Evolutionary conservation across 2,329 filamentous ascomycete species (phyloP), one percentile per base, ranked within the genome.

Genomic region (Venturia oleaginea): DNA sequence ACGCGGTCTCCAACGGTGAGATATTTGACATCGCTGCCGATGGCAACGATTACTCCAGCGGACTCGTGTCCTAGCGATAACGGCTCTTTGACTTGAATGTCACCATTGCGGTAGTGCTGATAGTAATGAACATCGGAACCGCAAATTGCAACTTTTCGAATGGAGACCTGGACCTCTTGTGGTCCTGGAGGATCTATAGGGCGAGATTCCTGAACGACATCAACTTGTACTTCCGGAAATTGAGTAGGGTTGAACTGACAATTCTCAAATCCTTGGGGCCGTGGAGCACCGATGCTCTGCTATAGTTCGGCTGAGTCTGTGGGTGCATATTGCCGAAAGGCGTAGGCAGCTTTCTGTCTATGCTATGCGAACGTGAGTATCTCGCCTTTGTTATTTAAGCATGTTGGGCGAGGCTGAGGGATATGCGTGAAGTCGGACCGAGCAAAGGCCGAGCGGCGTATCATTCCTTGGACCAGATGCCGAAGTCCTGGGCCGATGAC

Each of bases 61-160:
- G 91, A 92, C 73, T 89, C 87, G 73, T 90, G 87, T 69, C 87
- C 87, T 0, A 96, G 85, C 17, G 91, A 87, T 81, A 96, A 87
- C 67, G 92, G 92, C 69, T 90, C 85, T 72, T 85, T 86, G 65
- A 95, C 86, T 66, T 92, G 83, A 72, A 92, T 96, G 80, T 90
- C 85, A 73, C 91, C 92, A 76, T 96, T 96, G 72, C 88, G 86
- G 72, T 90, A 91, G 75, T 95, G 89, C 67, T 84, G 80, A 83
- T 91, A 96, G 85, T 96, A 96, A 81, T 96, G 87, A 5, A 87
- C 81, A 73, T 90, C 87, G 61, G 84, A 87, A 71, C 87, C 87
- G 74, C 87, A 90, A 71, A 90, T 84, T 32, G 86, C 86, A 4
- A 87, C 90, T 15, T 68, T 83, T 81, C 82, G 83, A 67, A 90